A percentile compares a stretch with the other conserved stretches of the same genome.
Evolutionary conservation across 441 rosid genomes (phyloP).

Genomic region (Gossypium armourianum): DNA sequence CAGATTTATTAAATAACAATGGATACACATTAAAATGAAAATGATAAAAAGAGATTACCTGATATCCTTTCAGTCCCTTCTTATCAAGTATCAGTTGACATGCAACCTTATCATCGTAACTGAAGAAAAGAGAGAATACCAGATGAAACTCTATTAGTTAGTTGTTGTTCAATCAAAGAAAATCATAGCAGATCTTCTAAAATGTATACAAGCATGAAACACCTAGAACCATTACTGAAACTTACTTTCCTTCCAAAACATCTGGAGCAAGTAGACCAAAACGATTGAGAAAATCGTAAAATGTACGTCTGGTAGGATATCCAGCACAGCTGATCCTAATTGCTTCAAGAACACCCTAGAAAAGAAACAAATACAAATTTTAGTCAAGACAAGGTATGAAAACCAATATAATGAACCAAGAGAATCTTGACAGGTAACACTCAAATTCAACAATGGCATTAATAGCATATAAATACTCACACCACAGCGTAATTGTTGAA

Average conservation of each 20-base stretch:
- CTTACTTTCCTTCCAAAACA: slow-evolving; percentile 95
- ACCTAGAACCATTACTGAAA: not conserved
- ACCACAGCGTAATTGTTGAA: slow-evolving; percentile 97
- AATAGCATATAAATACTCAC: slow-evolving; percentile 47
- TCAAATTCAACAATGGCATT: slow-evolving; percentile 3
- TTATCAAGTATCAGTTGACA: slow-evolving; percentile 87
- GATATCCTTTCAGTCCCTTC: slow-evolving; percentile 84
- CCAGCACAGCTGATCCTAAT: slow-evolving; percentile 99
- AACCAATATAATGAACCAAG: not conserved
- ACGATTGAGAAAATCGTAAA: slow-evolving; percentile 91
- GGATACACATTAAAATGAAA: not conserved
- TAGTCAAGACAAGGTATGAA: not conserved
- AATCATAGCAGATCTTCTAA: not conserved
- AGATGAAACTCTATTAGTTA: not conserved
- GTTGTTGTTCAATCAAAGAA: not conserved
- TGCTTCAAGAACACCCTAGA: slow-evolving; percentile 97
- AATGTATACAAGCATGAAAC: not conserved
- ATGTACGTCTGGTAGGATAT: slow-evolving; percentile 93
- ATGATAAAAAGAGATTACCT: slow-evolving; percentile 40
- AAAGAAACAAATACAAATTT: not conserved
- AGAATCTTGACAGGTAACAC: not conserved
- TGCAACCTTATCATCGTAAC: slow-evolving; percentile 89
- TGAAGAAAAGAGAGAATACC: slow-evolving; percentile 27
- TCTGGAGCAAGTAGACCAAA: slow-evolving; percentile 98
- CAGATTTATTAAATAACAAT: slow-evolving; percentile 7